phyloP scores from a whole-genome alignment of 352 stramenopile genomes.

The Pythium aristosporum region DNA sequence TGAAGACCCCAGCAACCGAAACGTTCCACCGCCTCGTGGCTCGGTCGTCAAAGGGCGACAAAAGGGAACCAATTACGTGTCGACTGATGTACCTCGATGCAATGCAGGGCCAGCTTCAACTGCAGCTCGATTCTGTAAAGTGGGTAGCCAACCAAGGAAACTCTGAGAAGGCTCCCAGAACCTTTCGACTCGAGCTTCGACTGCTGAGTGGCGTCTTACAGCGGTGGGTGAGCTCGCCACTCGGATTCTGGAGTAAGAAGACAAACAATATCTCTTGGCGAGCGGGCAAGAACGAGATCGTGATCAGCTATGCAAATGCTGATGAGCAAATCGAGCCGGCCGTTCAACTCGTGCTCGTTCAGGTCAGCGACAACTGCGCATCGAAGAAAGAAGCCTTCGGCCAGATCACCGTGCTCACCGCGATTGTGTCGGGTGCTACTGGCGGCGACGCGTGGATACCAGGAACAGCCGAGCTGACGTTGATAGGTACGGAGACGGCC shows the following conservation, averaged over 20 bases:
- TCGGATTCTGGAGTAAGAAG: slow-evolving; percentile 9
- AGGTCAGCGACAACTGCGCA: slow-evolving; percentile 6
- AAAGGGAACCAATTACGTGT: not conserved
- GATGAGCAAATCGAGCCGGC: slow-evolving; percentile 27
- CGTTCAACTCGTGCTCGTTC: slow-evolving; percentile 33
- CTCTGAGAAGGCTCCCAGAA: not conserved
- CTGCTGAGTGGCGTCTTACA: not conserved
- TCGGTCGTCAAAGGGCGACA: not conserved
- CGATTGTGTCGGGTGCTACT: slow-evolving; percentile 2
- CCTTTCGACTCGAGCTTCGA: slow-evolving; percentile 20
- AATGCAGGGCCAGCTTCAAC: slow-evolving; percentile 18
- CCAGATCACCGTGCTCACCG: slow-evolving; percentile 27
- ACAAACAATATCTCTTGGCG: slow-evolving; percentile 19
- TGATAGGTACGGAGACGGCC: not conserved
- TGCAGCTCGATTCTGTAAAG: slow-evolving; percentile 12
- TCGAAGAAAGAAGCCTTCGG: slow-evolving; percentile 28
- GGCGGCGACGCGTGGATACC: not conserved
- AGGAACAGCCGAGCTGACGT: slow-evolving; percentile 7
- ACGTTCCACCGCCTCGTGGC: slow-evolving; percentile 16
- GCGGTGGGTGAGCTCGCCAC: slow-evolving; percentile 9
- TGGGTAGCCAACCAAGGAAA: slow-evolving; percentile 1
- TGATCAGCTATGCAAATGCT: slow-evolving; percentile 33
- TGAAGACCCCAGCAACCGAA: slow-evolving; percentile 5
- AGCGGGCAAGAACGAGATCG: slow-evolving; percentile 7
- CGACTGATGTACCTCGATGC: slow-evolving; percentile 19